Conservation (phyloP, 1,139 yeast genomes). For the Geotrichum phurueaensis region DNA sequence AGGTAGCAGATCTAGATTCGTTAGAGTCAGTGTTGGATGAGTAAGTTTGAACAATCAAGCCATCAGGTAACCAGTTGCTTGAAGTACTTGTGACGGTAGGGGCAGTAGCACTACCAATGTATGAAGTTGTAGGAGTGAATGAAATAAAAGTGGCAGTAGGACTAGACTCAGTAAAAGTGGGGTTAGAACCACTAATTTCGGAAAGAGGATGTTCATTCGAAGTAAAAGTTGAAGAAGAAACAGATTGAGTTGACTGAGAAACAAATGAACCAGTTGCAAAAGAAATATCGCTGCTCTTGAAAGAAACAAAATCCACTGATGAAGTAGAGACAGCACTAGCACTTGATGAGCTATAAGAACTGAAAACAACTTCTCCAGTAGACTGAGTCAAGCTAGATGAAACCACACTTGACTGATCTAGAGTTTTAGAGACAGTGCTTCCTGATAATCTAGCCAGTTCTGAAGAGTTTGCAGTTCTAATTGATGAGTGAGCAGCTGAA, state of each 20-base stretch:
- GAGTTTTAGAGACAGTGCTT: background rate
- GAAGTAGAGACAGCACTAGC: background rate
- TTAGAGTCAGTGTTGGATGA: constrained; percentile 6
- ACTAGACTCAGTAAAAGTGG: background rate
- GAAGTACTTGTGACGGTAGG: constrained; percentile 6
- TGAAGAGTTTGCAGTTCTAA: background rate
- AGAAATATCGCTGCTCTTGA: background rate
- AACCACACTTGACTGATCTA: background rate
- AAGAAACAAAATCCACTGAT: background rate
- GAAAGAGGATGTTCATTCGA: background rate
- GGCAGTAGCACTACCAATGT: background rate
- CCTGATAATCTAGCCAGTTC: background rate
- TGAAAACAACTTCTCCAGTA: background rate
- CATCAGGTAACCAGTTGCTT: constrained; percentile 17
- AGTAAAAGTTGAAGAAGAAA: background rate
- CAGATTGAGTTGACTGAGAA: background rate
- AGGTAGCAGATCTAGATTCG: constrained; percentile 18
- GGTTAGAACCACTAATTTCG: background rate
- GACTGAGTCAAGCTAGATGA: background rate
- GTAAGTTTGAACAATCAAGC: constrained; percentile 14
- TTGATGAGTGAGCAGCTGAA: background rate
- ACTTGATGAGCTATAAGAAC: background rate
- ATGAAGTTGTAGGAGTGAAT: background rate
- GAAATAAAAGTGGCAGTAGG: background rate
- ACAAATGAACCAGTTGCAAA: background rate